Conservation (phyloP, 1,284 basidiomycete species). For the Heterobasidion irregulare region DNA sequence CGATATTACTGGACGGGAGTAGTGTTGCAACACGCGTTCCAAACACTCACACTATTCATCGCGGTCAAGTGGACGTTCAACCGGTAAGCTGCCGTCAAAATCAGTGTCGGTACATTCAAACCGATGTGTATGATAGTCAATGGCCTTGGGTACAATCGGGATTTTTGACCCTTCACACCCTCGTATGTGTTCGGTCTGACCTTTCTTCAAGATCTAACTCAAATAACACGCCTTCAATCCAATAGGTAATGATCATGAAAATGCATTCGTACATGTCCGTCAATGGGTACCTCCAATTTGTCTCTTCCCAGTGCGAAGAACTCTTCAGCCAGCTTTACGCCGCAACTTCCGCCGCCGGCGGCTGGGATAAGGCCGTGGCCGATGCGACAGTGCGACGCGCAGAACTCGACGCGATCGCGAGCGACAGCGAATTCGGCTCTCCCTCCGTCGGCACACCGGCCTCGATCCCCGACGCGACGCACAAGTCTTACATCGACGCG, state of each 20-base stretch:
- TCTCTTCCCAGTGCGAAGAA: constrained; percentile 36
- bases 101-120: neutral
- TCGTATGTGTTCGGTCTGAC: constrained; percentile 35
- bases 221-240: constrained; percentile 1
- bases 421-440: constrained; percentile 9
- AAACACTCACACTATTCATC: constrained; percentile 58
- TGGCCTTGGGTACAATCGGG: constrained; percentile 99
- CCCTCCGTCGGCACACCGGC: constrained; percentile 24
- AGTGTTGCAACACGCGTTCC: constrained; percentile 71
- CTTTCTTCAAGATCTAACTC: neutral
- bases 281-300: constrained; percentile 77
- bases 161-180: constrained; percentile 86
- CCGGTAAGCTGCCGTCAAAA: constrained; percentile 31
- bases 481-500: constrained; percentile 44
- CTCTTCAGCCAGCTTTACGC: constrained; percentile 37
- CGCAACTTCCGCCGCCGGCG: constrained; percentile 45
- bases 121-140: constrained; percentile 35
- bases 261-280: constrained; percentile 91
- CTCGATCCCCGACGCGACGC: constrained; percentile 35
- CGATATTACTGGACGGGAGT: constrained; percentile 70
- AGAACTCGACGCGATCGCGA: constrained; percentile 23
- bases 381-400: constrained; percentile 36
- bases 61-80: constrained; percentile 85
- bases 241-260: constrained; percentile 87
- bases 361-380: constrained; percentile 50